phyloP scores from a whole-genome alignment of 345 rosid species.

The Viola odorata region DNA sequence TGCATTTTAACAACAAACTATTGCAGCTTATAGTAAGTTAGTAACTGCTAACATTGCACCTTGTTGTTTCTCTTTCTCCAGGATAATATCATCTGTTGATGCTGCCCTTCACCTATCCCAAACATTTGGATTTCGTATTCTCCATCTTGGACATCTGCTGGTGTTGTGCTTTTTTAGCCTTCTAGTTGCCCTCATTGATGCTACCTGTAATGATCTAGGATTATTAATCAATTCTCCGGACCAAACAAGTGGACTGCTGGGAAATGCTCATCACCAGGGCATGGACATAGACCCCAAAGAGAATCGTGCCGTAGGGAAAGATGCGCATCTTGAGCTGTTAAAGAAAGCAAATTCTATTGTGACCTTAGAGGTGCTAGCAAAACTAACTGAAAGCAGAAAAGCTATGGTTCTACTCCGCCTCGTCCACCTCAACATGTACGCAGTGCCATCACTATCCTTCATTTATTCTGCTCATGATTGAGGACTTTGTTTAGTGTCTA shows the following conservation, averaged over 20 bases:
- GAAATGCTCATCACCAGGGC: slow-evolving; percentile 21
- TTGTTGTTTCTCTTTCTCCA: slow-evolving; percentile 19
- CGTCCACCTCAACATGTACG: slow-evolving; percentile 48
- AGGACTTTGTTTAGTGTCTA: too few species aligned
- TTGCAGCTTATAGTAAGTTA: background rate
- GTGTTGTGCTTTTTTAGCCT: slow-evolving; percentile 42
- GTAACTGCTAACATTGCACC: background rate
- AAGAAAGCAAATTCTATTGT: slow-evolving; percentile 34
- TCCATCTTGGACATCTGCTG: slow-evolving; percentile 40
- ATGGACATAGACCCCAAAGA: slow-evolving; percentile 34
- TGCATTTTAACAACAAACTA: background rate
- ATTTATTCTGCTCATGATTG: background rate
- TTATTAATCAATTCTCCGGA: slow-evolving; percentile 22
- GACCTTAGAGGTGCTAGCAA: slow-evolving; percentile 42
- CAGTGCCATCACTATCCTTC: slow-evolving; percentile 1
- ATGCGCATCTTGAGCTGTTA: slow-evolving; percentile 28
- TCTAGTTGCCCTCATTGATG: slow-evolving; percentile 34
- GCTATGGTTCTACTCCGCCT: slow-evolving; percentile 45
- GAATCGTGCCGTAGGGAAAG: slow-evolving; percentile 13
- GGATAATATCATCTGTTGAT: slow-evolving; percentile 48
- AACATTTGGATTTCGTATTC: slow-evolving; percentile 27
- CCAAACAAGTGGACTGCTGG: slow-evolving; percentile 14
- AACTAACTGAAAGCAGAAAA: slow-evolving; percentile 40
- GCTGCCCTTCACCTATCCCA: slow-evolving; percentile 40
- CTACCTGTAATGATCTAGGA: slow-evolving; percentile 44